Conservation (phyloP, 768 basidiomycete genomes). For the Podaxis sp. region DNA sequence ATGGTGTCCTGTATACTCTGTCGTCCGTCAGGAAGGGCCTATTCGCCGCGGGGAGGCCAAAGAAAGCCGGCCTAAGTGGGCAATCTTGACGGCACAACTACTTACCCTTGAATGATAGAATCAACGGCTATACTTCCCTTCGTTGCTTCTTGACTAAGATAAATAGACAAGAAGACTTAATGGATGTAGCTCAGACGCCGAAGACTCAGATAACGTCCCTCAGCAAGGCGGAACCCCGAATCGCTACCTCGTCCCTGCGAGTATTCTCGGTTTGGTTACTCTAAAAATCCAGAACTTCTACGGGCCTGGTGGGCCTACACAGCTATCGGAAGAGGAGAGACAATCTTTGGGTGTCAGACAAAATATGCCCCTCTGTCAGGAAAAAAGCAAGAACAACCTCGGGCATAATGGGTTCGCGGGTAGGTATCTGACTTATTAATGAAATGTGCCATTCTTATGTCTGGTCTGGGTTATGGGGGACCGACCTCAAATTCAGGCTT, state of each 20-base stretch:
- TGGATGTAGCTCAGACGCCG: too few species aligned
- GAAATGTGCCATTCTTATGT: not conserved
- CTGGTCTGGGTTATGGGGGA: not conserved
- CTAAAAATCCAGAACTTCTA: slow-evolving; percentile 38
- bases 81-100: too few species aligned
- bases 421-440: slow-evolving; percentile 44
- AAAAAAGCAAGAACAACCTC: slow-evolving; percentile 43
- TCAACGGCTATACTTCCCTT: too few species aligned
- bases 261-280: slow-evolving; percentile 45
- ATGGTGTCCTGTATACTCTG: slow-evolving; percentile 6
- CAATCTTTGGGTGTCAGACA: slow-evolving; percentile 40
- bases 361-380: slow-evolving; percentile 48
- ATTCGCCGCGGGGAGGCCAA: not conserved
- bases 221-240: slow-evolving; percentile 57
- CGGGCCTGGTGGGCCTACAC: slow-evolving; percentile 30
- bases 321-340: slow-evolving; percentile 46
- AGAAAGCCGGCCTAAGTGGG: slow-evolving; percentile 7
- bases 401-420: slow-evolving; percentile 39
- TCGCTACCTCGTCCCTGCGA: slow-evolving; percentile 57
- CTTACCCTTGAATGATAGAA: too few species aligned
- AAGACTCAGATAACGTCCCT: slow-evolving; percentile 37
- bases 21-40: not conserved
- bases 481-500: not conserved
- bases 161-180: too few species aligned
- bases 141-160: too few species aligned